Evolutionary conservation across 768 basidiomycete genomes (phyloP).

Genomic region (Mycena alexandri): DNA sequence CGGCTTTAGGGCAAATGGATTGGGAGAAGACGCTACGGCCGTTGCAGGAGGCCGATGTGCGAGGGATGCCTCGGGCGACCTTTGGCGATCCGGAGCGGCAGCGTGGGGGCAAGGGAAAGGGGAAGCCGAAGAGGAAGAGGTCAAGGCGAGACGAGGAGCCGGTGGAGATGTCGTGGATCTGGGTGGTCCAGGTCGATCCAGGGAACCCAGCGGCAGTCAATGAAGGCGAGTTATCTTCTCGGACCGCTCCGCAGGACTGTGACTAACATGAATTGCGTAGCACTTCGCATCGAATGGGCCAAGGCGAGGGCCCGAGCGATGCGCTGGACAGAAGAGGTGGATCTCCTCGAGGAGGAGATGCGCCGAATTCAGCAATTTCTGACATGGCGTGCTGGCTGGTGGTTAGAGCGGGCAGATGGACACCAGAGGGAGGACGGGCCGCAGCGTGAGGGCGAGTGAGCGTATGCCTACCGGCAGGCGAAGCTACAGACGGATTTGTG

Average conservation of each 20-base stretch:
- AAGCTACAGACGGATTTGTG: not conserved
- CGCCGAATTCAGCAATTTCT: constrained; percentile 30
- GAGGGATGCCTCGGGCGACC: constrained; percentile 20
- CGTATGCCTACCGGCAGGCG: not conserved
- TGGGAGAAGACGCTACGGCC: constrained; percentile 36
- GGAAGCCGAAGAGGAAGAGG: not conserved
- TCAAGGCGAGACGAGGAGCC: not conserved
- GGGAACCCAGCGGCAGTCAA: not conserved
- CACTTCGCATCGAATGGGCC: constrained; percentile 34
- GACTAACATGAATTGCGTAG: too few species aligned
- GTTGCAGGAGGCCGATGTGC: constrained; percentile 33
- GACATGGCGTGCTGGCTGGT: constrained; percentile 32
- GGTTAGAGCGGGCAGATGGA: too few species aligned
- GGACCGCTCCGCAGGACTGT: too few species aligned
- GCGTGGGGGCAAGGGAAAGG: not conserved
- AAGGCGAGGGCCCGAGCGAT: constrained; percentile 26
- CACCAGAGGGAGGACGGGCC: not conserved
- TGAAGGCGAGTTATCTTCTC: not conserved
- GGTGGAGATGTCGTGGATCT: constrained; percentile 13
- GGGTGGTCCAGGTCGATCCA: constrained; percentile 30
- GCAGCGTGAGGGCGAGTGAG: not conserved
- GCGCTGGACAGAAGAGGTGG: constrained; percentile 41
- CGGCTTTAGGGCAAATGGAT: not conserved
- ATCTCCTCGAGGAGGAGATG: constrained; percentile 44
- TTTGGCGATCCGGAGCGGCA: not conserved